Evolutionary conservation across 1,139 yeast species (phyloP).

Genomic region (Pneumocystis oryctolagi): DNA sequence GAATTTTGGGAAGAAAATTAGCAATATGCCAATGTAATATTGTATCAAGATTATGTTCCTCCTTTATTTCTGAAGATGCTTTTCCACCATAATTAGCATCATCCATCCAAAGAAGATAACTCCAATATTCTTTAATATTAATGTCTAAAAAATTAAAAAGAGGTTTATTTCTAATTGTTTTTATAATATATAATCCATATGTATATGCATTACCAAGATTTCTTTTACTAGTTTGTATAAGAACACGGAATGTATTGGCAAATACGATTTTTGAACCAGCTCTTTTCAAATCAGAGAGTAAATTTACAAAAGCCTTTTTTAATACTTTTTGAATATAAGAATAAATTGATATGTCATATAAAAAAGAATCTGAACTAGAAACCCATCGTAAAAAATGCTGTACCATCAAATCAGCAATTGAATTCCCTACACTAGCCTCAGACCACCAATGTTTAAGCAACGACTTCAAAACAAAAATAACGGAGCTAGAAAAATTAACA

Average conservation of each 20-base stretch:
- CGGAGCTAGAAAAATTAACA: slow-evolving; percentile 44
- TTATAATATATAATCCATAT: slow-evolving; percentile 73
- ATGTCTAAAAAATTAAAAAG: slow-evolving; percentile 71
- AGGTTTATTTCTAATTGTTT: slow-evolving; percentile 67
- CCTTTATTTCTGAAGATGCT: slow-evolving; percentile 45
- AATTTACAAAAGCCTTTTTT: slow-evolving; percentile 65
- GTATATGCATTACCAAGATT: slow-evolving; percentile 84
- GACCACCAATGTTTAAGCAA: slow-evolving; percentile 93
- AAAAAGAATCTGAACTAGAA: slow-evolving; percentile 51
- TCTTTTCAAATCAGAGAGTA: slow-evolving; percentile 63
- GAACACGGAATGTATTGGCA: slow-evolving; percentile 64
- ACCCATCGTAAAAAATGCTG: slow-evolving; percentile 81
- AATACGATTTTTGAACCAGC: slow-evolving; percentile 66
- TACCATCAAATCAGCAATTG: slow-evolving; percentile 72
- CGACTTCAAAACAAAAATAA: slow-evolving; percentile 44
- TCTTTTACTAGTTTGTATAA: slow-evolving; percentile 60
- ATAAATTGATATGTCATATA: slow-evolving; percentile 67
- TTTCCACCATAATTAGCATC: slow-evolving; percentile 77
- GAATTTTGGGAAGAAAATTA: slow-evolving; percentile 55
- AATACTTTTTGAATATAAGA: slow-evolving; percentile 81
- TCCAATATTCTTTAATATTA: slow-evolving; percentile 71
- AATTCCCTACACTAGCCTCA: slow-evolving; percentile 54
- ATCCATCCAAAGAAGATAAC: slow-evolving; percentile 86
- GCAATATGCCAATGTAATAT: slow-evolving; percentile 71
- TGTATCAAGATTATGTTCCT: slow-evolving; percentile 26